These are phyloP conservation scores for Phragmites australis DNA, from an alignment of 176 grass and related monocot species.

Conservation along the genomic window DNA sequence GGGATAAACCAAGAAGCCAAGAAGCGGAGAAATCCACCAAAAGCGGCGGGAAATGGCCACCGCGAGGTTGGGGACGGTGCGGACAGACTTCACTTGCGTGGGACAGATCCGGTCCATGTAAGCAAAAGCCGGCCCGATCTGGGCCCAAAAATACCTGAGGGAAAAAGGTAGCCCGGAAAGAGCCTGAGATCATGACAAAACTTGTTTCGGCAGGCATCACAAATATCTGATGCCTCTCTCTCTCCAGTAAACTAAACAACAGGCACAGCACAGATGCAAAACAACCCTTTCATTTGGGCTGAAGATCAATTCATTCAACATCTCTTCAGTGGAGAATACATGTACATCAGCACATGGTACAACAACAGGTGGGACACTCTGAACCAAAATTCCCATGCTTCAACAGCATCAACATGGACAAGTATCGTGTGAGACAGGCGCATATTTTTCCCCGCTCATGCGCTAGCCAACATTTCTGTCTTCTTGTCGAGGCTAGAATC, in stretches of 20 bases:
- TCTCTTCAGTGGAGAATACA: not conserved
- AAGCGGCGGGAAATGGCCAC: too few relatives aligned
- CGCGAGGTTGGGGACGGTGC: too few relatives aligned
- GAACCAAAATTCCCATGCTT: slow-evolving; percentile 18
- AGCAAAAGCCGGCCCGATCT: not conserved
- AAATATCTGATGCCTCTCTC: too few relatives aligned
- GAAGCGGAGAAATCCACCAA: too few relatives aligned
- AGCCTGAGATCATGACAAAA: not conserved
- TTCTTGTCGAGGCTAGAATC: slow-evolving; percentile 58
- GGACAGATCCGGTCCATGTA: not conserved
- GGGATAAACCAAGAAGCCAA: too few relatives aligned
- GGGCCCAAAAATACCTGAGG: too few relatives aligned
- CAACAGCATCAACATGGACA: not conserved
- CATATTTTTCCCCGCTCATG: slow-evolving; percentile 7
- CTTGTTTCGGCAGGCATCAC: too few relatives aligned
- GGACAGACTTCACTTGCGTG: not conserved
- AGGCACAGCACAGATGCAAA: not conserved
- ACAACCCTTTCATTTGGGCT: not conserved
- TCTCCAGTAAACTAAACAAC: not conserved
- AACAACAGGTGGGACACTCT: slow-evolving; percentile 22
- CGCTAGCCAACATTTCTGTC: slow-evolving; percentile 30
- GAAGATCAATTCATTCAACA: slow-evolving; percentile 30
- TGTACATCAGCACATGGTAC: slow-evolving; percentile 7
- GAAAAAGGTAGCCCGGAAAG: not conserved
- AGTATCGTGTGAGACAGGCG: not conserved